These are phyloP conservation scores for Teunomyces gatunensis DNA, from an alignment of 805 yeast genomes.

Conservation along the genomic window DNA sequence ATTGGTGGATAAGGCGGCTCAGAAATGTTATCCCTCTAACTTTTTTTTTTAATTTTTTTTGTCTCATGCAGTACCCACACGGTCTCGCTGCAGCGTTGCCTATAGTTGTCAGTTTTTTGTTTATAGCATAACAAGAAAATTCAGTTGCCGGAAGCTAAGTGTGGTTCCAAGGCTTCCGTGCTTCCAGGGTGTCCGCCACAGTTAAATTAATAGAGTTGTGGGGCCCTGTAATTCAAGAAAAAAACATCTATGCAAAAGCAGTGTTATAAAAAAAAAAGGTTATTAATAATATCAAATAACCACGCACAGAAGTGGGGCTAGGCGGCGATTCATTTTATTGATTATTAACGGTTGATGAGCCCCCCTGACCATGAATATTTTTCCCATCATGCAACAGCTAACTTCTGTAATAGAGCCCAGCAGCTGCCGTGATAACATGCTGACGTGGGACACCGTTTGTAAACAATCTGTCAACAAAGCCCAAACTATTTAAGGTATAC, in stretches of 20 bases:
- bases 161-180: not conserved
- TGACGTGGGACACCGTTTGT: too few species aligned
- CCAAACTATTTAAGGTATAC: too few species aligned
- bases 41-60: not conserved
- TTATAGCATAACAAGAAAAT: not conserved
- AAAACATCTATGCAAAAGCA: too few species aligned
- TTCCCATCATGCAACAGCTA: too few species aligned
- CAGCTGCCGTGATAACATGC: too few species aligned
- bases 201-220: not conserved
- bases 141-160: not conserved
- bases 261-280: not conserved
- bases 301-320: not conserved
- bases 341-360: not conserved
- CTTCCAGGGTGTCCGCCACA: not conserved
- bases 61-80: not conserved
- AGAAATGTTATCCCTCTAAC: not conserved
- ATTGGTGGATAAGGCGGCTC: not conserved
- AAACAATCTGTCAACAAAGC: too few species aligned
- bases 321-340: not conserved
- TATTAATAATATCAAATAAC: too few species aligned
- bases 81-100: too few species aligned
- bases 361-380: not conserved
- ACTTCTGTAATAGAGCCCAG: too few species aligned
- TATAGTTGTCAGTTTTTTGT: too few species aligned
- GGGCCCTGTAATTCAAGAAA: too few species aligned